Evolutionary conservation across 2,329 filamentous ascomycete species (phyloP).

Genomic region (Cladosporium oxysporum): DNA sequence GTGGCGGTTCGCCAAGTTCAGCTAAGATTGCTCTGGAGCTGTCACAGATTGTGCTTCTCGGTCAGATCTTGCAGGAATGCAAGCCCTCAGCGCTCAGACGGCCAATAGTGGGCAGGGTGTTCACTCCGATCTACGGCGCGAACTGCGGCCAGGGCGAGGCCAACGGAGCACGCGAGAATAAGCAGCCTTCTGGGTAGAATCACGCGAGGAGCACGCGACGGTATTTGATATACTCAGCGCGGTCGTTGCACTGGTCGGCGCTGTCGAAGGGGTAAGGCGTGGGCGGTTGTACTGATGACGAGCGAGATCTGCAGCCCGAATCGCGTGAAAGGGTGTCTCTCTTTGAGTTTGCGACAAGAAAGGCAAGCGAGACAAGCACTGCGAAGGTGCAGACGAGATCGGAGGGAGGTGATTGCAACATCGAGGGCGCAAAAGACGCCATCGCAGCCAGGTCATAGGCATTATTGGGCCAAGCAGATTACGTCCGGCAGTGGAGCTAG

Average conservation of each 20-base stretch:
- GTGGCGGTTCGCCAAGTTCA: conserved; percentile 14
- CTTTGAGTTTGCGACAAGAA: conserved; percentile 9
- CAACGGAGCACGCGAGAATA: conserved; percentile 12
- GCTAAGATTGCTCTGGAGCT: conserved; percentile 19
- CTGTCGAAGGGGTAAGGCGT: not conserved
- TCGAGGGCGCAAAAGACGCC: conserved; percentile 15
- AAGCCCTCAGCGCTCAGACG: not conserved
- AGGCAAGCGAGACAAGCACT: conserved; percentile 4
- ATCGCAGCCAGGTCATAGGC: conserved; percentile 18
- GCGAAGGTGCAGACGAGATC: conserved; percentile 4
- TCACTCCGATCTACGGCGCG: not conserved
- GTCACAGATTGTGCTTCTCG: conserved; percentile 6
- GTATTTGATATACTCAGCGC: not conserved
- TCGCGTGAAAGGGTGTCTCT: not conserved
- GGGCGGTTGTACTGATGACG: not conserved
- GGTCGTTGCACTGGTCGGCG: not conserved
- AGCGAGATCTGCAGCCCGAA: not conserved
- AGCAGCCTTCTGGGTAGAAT: not conserved
- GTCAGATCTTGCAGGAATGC: conserved; percentile 11
- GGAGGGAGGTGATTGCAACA: conserved; percentile 15
- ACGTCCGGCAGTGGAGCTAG: conserved; percentile 18
- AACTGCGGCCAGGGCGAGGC: not conserved
- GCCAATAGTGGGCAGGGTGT: conserved; percentile 3
- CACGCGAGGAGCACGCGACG: conserved; percentile 15
- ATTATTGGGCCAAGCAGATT: conserved; percentile 16